Base-by-base conservation (phyloP, 164 flowering plant species). In the Annona squamosa region DNA sequence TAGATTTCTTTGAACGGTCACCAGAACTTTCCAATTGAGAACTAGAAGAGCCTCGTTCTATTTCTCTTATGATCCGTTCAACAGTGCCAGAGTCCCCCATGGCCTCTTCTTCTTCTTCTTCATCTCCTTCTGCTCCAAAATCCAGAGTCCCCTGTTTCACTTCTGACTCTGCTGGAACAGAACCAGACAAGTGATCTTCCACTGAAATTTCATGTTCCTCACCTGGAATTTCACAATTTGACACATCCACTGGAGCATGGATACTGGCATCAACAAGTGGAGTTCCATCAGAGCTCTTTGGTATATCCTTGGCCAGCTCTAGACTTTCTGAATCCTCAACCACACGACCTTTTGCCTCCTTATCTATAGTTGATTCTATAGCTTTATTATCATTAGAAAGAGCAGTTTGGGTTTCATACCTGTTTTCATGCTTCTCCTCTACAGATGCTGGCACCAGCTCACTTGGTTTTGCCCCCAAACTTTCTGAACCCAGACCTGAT, bases 21-120 rank as follows among this genome's bases (percentile, higher is more conserved):
- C 43, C 78, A 46, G 84, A 86, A 75, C 83, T 83, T 63, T 80
- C 88, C 1, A 81, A 80, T 26, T 79, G 85, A 68, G 89, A 86
- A 82, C 81, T 85, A 67, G 77, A 73, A 56, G 89, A 84, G 67
- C 76, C 89, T 47, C 70, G 85, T 71, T 82, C 94, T 81, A 93
- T 72, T 73, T 89, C 97, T 83, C 85, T 91, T 81, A 93, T 79
- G 72, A 91, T 86, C 74, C 81, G 83, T 75, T 81, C 84, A 69
- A 97, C 91, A 37, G 93, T 85, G 76, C 82, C 88, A 43, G 97
- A 86, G 76, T 82, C 83, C 73, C 83, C 91, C 81, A 86, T 82
- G 19, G 86, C 91, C 70, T 69, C 76, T 63, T 79, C 81, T 44
- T 61, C 81, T 57, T 69, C 79, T 5, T 77, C 80, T 69, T 65